Percentiles rank a stretch among this genome's conserved stretches.
Conservation (phyloP, 2,329 filamentous ascomycete genomes). For the Orbilia ellipsospora region DNA sequence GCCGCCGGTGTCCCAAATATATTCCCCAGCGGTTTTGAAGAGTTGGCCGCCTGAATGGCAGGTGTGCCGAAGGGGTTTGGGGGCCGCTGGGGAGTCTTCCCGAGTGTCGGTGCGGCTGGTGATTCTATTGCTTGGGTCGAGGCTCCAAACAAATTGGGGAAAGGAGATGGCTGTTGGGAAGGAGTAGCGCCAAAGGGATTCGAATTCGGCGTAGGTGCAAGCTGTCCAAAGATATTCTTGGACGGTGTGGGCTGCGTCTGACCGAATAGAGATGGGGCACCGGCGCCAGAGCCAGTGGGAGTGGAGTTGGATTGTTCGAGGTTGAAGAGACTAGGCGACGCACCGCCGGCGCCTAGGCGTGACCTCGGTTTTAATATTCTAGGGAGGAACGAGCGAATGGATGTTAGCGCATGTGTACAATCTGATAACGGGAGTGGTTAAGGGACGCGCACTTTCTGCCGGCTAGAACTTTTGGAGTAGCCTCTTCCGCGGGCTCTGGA, state of each 20-base stretch:
- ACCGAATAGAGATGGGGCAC: conserved; percentile 25
- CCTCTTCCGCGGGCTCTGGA: conserved; percentile 46
- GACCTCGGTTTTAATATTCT: conserved; percentile 53
- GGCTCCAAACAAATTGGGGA: conserved; percentile 32
- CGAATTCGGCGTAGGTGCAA: conserved; percentile 12
- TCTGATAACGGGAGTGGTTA: background rate
- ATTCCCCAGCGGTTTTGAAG: conserved; percentile 2
- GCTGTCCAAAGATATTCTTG: conserved; percentile 31
- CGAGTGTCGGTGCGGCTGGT: background rate
- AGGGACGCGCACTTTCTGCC: conserved; percentile 43
- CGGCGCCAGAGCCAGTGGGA: background rate
- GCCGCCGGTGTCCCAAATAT: conserved; percentile 27
- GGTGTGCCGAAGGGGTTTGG: conserved; percentile 24
- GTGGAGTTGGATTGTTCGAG: conserved; percentile 22
- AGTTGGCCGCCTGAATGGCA: background rate
- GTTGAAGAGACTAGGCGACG: conserved; percentile 38
- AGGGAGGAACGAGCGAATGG: conserved; percentile 2
- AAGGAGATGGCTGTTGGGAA: conserved; percentile 15
- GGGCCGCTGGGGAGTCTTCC: background rate
- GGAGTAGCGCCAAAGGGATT: conserved; percentile 21
- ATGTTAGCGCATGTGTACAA: background rate
- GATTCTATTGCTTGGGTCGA: background rate
- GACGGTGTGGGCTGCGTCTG: conserved; percentile 41
- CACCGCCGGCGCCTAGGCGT: conserved; percentile 16
- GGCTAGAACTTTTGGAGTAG: conserved; percentile 37